Evolutionary conservation across 805 yeast species (phyloP).

Genomic region (Candida takata): DNA sequence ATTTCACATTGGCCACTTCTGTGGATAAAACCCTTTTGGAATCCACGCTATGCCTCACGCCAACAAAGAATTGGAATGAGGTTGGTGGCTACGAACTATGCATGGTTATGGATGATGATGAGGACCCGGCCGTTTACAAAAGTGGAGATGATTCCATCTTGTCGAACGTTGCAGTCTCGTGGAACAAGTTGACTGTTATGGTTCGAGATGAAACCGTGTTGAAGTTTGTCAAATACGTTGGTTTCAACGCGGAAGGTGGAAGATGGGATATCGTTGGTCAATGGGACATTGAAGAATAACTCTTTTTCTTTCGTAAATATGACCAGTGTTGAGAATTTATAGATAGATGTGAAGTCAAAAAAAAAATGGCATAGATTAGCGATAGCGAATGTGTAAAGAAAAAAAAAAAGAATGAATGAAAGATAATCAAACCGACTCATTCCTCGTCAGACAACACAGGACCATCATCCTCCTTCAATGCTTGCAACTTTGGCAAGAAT

Average conservation of each 20-base stretch:
- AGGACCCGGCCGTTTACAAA: conserved; percentile 84
- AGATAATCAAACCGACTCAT: conserved; percentile 11
- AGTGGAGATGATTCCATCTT: conserved; percentile 68
- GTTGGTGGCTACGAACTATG: conserved; percentile 91
- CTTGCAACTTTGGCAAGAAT: conserved; percentile 58
- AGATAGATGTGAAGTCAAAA: too few species aligned
- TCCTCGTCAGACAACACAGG: conserved; percentile 20
- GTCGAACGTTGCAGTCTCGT: conserved; percentile 69
- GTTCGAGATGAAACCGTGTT: conserved; percentile 80
- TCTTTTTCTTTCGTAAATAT: too few species aligned
- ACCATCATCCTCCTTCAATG: conserved; percentile 43
- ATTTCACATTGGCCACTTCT: conserved; percentile 83
- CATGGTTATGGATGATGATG: conserved; percentile 52
- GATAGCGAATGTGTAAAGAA: not conserved
- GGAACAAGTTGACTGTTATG: conserved; percentile 76
- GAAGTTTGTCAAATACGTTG: conserved; percentile 87
- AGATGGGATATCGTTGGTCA: conserved; percentile 85
- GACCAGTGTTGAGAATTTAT: too few species aligned
- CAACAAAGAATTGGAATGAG: conserved; percentile 80
- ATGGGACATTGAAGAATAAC: conserved; percentile 55
- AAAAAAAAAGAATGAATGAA: not conserved
- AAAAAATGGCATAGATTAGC: conserved; percentile 4
- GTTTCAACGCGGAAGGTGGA: conserved; percentile 80
- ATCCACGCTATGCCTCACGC: conserved; percentile 77
- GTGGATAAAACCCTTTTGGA: conserved; percentile 52